phyloP scores from a whole-genome alignment of 164 flowering plant species.

The Tetracentron sinense region DNA sequence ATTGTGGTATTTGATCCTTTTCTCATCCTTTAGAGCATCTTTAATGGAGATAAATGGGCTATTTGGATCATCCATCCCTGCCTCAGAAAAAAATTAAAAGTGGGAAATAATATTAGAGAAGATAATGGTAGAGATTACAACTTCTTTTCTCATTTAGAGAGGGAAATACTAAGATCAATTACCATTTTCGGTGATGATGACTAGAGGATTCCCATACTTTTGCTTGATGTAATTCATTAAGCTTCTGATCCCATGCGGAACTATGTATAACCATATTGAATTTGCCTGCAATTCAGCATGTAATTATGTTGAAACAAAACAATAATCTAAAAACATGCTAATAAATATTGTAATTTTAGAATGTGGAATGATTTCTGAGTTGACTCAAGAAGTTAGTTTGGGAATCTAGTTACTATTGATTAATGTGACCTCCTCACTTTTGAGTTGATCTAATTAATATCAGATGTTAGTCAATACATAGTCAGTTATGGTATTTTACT shows the following conservation, averaged over 20 bases:
- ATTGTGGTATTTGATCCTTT: constrained; percentile 79
- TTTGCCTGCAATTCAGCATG: constrained; percentile 51
- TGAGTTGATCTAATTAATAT: no score
- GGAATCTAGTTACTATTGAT: no score
- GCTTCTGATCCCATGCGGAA: constrained; percentile 77
- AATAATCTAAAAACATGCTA: no score
- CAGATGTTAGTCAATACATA: no score
- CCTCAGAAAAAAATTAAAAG: constrained; percentile 10
- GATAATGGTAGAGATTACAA: no score
- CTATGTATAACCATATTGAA: constrained; percentile 87
- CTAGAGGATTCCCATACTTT: constrained; percentile 75
- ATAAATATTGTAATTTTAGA: no score
- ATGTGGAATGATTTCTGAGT: no score
- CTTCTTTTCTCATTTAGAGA: no score
- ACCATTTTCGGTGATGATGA: constrained; percentile 92
- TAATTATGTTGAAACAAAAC: no score
- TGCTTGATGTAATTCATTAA: constrained; percentile 81
- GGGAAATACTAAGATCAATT: constrained; percentile 1
- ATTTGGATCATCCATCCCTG: constrained; percentile 96
- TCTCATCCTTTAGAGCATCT: constrained; percentile 75
- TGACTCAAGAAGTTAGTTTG: no score
- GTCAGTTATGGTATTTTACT: no score
- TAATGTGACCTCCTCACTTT: no score
- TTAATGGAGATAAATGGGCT: constrained; percentile 39
- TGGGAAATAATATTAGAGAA: neutral